Base-by-base conservation (phyloP, 805 yeast genomes). In the Saccharomycodes ludwigii region DNA sequence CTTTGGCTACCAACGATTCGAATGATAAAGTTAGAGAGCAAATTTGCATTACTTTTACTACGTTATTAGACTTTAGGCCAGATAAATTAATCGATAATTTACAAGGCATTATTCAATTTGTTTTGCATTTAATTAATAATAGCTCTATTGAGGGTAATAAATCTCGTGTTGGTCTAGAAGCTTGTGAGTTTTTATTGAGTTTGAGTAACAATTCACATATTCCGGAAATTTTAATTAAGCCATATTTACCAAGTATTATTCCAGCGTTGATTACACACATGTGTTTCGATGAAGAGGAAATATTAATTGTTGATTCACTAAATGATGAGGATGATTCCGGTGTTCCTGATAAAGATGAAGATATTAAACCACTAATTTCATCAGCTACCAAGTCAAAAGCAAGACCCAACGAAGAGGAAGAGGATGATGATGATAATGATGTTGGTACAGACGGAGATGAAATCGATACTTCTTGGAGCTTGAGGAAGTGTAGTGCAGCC, bases 401-500 rank as follows among this genome's bases (percentile, higher is more conserved):
- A 12, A 40, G 34, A n/a, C 36, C 28, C 5, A 40, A 36, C 21
- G 61, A 57, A 14, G 70, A 59, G 22, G 65, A 57, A 15, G 73
- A 67, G 7, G 74, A 67, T 11, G 76, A 71, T 25, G 76, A 66
- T 18, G 78, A 69, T 10, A 82, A 71, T 11, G 83, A 72, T 17
- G 88, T 74, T 19, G 91, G 76, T 8, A 86, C 73, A 18, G 84
- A 73, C 30, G 80, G 70, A 32, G 79, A 68, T 30, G 76, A 68
- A 34, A 74, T 69, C 22, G 66, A 74, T 28, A 72, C 76, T 21
- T 83, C 75, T 44, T 91, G 98, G 98, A 84, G 76, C 46, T 58
- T 91, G 36, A 68, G 98, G 47, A 88, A 88, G 56, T 88, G 97
- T 54, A 68, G 94, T 4, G 97, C 97, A 3, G 91, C 96, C 4